Evolutionary conservation across 768 basidiomycete species (phyloP).

Genomic region (Favolaschia claudopus): DNA sequence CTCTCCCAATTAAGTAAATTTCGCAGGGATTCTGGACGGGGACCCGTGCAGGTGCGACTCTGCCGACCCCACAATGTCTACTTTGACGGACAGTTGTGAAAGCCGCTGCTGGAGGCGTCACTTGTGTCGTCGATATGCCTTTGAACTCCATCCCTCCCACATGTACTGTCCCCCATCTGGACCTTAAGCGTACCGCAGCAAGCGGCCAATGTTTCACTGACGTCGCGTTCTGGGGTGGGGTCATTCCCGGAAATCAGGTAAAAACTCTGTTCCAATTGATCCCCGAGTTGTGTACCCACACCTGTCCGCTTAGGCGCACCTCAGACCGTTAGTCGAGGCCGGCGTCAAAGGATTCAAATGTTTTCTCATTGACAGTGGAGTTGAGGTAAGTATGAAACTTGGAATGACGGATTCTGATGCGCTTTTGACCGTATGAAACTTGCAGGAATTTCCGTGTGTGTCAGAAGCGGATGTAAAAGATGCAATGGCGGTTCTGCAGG

Average conservation of each 20-base stretch:
- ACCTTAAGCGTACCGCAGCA: slow-evolving; percentile 76
- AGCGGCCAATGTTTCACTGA: slow-evolving; percentile 78
- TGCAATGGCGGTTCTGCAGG: slow-evolving; percentile 82
- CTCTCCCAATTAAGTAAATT: background rate
- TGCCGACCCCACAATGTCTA: background rate
- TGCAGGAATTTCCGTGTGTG: slow-evolving; percentile 96
- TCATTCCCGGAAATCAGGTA: slow-evolving; percentile 91
- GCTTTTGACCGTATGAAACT: background rate
- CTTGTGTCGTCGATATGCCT: slow-evolving; percentile 97
- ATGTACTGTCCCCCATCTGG: slow-evolving; percentile 80
- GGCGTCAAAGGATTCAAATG: slow-evolving; percentile 98
- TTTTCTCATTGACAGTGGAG: slow-evolving; percentile 95
- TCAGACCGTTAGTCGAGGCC: slow-evolving; percentile 75
- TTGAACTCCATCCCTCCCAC: slow-evolving; percentile 97
- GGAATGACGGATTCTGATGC: slow-evolving; percentile 15
- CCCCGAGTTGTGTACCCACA: background rate
- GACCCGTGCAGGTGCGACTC: slow-evolving; percentile 64
- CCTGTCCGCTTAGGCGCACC: slow-evolving; percentile 57
- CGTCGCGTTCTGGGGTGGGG: slow-evolving; percentile 94
- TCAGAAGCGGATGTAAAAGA: slow-evolving; percentile 67
- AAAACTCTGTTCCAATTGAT: slow-evolving; percentile 18
- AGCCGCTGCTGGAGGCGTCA: slow-evolving; percentile 93
- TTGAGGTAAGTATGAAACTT: slow-evolving; percentile 65
- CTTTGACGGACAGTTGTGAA: background rate
- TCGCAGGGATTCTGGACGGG: slow-evolving; percentile 80